These are phyloP conservation scores for Orobanche coerulescens DNA, from an alignment of 257 asterid species.

Conservation along the genomic window DNA sequence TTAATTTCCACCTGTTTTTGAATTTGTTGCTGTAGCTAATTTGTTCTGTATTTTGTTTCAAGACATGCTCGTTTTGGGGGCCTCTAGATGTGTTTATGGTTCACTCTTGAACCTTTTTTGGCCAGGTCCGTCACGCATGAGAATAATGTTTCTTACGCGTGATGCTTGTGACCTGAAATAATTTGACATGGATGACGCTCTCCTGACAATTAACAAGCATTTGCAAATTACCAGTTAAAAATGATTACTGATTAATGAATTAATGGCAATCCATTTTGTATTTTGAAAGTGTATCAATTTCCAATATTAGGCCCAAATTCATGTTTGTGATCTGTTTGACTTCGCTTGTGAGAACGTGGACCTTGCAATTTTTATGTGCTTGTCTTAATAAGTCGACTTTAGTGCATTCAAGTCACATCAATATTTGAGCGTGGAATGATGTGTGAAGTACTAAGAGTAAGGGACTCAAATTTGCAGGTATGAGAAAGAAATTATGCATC, in stretches of 20 bases:
- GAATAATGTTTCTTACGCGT: constrained; percentile 4
- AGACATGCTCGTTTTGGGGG: constrained; percentile 3
- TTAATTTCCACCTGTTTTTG: neutral
- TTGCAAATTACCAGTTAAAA: constrained; percentile 2
- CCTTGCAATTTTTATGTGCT: neutral
- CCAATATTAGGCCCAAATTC: constrained; percentile 13
- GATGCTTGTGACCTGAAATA: neutral
- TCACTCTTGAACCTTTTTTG: neutral
- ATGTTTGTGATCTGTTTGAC: neutral
- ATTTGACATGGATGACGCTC: constrained; percentile 1
- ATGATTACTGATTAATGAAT: neutral
- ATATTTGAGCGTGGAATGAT: constrained; percentile 13
- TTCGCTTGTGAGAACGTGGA: neutral
- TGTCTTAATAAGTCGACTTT: neutral
- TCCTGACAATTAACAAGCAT: neutral
- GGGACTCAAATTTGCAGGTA: constrained; percentile 39
- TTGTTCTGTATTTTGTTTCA: neutral
- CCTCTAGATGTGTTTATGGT: neutral
- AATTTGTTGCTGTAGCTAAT: neutral
- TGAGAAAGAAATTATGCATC: constrained; percentile 91
- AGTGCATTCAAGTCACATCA: constrained; percentile 21
- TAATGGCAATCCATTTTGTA: constrained; percentile 11
- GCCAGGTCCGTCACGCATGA: neutral
- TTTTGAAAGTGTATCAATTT: constrained; percentile 8
- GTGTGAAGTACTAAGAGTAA: constrained; percentile 13